A percentile compares a stretch with the other conserved stretches of the same genome.
Conservation (phyloP, 108 stramenopile genomes). For the Skeletonema potamos region DNA sequence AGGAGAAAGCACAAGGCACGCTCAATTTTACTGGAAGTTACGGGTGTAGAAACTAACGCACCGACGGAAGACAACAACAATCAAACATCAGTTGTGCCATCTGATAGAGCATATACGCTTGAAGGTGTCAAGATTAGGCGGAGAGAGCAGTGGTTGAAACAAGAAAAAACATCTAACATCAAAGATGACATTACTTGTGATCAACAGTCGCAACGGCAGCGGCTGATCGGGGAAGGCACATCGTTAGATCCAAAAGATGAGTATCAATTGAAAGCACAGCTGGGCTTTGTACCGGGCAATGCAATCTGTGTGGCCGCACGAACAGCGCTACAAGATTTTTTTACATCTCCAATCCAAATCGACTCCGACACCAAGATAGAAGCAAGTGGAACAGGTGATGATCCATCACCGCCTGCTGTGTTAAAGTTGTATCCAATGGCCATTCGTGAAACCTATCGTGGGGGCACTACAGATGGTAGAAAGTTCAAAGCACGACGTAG, state of each 20-base stretch:
- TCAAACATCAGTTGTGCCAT: constrained; percentile 5
- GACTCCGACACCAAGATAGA: too few relatives aligned
- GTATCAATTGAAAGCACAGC: constrained; percentile 46
- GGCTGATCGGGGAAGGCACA: background rate
- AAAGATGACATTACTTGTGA: background rate
- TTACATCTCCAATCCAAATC: too few relatives aligned
- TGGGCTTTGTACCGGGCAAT: constrained; percentile 84
- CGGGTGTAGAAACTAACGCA: background rate
- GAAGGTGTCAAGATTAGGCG: constrained; percentile 23
- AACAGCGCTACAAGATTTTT: constrained; percentile 3
- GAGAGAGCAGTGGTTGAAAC: background rate
- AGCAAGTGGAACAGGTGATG: background rate
- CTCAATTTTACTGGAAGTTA: constrained; percentile 7
- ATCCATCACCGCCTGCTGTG: constrained; percentile 49
- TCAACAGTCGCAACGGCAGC: background rate
- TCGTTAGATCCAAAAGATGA: constrained; percentile 46
- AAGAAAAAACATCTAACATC: background rate
- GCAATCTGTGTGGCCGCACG: constrained; percentile 63
- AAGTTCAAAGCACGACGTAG: constrained; percentile 57
- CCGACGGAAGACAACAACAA: background rate
- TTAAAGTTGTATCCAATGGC: constrained; percentile 79
- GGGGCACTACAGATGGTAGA: constrained; percentile 59
- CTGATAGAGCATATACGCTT: constrained; percentile 20
- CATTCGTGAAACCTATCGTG: constrained; percentile 55
- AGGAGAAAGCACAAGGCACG: constrained; percentile 31